Evolutionary conservation across 495 filamentous ascomycete species (phyloP).

Genomic region (Aspergillus panamensis): DNA sequence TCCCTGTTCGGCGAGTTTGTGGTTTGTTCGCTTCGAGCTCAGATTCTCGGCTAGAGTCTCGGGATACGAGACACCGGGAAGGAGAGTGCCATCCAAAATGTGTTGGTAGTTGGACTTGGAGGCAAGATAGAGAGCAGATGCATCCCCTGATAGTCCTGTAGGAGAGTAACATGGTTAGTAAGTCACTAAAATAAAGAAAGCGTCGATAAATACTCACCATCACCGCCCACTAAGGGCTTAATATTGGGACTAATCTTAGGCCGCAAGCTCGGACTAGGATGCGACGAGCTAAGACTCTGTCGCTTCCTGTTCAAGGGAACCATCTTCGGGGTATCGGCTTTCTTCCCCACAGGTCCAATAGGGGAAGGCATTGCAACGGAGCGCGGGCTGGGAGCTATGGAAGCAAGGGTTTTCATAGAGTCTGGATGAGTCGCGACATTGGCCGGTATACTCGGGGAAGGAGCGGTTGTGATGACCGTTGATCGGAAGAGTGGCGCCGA

Average conservation of each 20-base stretch:
- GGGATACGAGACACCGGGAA: slow-evolving; percentile 88
- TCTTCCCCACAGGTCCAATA: slow-evolving; percentile 40
- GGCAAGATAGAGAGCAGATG: slow-evolving; percentile 80
- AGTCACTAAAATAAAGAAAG: slow-evolving; percentile 5
- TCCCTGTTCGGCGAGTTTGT: slow-evolving; percentile 97
- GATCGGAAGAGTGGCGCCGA: slow-evolving; percentile 29
- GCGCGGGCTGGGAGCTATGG: slow-evolving; percentile 36
- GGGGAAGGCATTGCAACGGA: slow-evolving; percentile 42
- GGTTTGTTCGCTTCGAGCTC: slow-evolving; percentile 93
- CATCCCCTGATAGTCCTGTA: slow-evolving; percentile 55
- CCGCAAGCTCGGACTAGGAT: slow-evolving; percentile 75
- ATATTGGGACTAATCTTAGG: slow-evolving; percentile 94
- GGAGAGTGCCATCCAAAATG: slow-evolving; percentile 85
- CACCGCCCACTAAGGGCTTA: slow-evolving; percentile 79
- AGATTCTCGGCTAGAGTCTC: slow-evolving; percentile 86
- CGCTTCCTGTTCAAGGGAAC: slow-evolving; percentile 56
- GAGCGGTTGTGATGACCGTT: slow-evolving; percentile 31
- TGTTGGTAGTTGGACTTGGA: slow-evolving; percentile 98
- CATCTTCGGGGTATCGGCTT: slow-evolving; percentile 36
- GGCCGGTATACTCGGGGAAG: slow-evolving; percentile 31
- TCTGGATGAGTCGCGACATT: slow-evolving; percentile 32
- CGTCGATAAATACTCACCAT: slow-evolving; percentile 49
- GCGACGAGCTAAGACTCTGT: slow-evolving; percentile 69
- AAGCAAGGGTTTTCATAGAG: slow-evolving; percentile 27
- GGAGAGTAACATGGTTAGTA: slow-evolving; percentile 13